Evolutionary conservation across 2,329 filamentous ascomycete genomes (phyloP), one percentile per base, ranked within the genome.

Genomic region (Cercospora zeina): DNA sequence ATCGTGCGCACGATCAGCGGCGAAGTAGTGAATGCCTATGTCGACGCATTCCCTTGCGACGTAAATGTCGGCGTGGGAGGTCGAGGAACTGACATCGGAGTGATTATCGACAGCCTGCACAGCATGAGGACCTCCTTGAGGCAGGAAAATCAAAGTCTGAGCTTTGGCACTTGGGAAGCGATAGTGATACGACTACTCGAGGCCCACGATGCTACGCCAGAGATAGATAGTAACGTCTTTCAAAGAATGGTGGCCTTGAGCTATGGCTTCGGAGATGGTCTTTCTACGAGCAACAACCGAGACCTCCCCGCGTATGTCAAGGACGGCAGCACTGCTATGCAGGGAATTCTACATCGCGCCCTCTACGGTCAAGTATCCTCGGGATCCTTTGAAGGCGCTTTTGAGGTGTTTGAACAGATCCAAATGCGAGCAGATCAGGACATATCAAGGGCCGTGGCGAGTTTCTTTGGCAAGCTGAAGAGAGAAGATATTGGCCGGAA

Each of bases 1-100:
- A 76, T 79, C 9, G 72, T 73, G 37, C 73, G 77, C 54, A 85
- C 82, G 0, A 80, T 88, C 67, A 87, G 84, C 68, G 77, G 78
- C 45, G 85, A 88, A 72, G 79, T 87, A 10, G 78, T 87, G 27
- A 76, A 80, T 56, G 81, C 82, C 5, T 78, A 85, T 42, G 74
- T 85, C 31, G 82, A 85, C 67, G 81, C 79, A 14, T 70, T 85
- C 13, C 69, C 81, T 42, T 82, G 80, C 62, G 58, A 61, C 10
- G 70, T 81, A 45, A 78, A 77, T 58, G 67, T 79, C 21, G 80
- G 79, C 49, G 76, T 78, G 21, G 77, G 77, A n/a, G 61, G 64
- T 33, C 68, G 76, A 63, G 78, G 78, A 33, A 77, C 67, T 64
- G 69, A 65, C 58, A 73, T 72, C 36, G 74, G 69, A 65, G 68